Evolutionary conservation across 2,329 filamentous ascomycete genomes (phyloP).

Genomic region (Phialophora chinensis): DNA sequence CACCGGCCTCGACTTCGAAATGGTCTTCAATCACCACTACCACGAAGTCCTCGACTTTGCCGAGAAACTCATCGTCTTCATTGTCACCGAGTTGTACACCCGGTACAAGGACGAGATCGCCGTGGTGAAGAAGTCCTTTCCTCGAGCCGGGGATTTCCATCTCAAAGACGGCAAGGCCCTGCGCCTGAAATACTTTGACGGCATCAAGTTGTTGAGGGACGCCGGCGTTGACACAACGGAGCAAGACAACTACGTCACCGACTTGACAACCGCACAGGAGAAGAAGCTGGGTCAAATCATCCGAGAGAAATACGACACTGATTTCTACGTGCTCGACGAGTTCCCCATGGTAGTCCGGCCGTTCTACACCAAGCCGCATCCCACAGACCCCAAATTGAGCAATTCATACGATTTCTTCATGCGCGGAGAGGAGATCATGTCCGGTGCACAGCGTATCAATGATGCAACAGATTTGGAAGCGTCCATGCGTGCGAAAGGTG

Average conservation of each 20-base stretch:
- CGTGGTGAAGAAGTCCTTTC: slow-evolving; percentile 56
- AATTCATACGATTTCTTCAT: slow-evolving; percentile 75
- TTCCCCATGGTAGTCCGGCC: slow-evolving; percentile 88
- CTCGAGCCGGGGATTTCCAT: slow-evolving; percentile 58
- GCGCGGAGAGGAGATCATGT: slow-evolving; percentile 72
- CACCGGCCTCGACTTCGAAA: slow-evolving; percentile 59
- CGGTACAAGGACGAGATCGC: slow-evolving; percentile 54
- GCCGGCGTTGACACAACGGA: slow-evolving; percentile 58
- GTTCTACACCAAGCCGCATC: slow-evolving; percentile 88
- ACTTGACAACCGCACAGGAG: slow-evolving; percentile 57
- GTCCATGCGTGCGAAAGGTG: slow-evolving; percentile 64
- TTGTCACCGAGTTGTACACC: slow-evolving; percentile 53
- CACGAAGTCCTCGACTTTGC: slow-evolving; percentile 58
- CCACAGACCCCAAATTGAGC: slow-evolving; percentile 67
- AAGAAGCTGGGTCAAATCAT: slow-evolving; percentile 83
- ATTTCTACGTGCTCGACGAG: slow-evolving; percentile 97
- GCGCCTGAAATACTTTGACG: slow-evolving; percentile 58
- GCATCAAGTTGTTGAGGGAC: slow-evolving; percentile 55
- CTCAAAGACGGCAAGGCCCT: slow-evolving; percentile 57
- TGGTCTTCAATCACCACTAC: slow-evolving; percentile 57
- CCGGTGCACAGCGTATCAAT: slow-evolving; percentile 70
- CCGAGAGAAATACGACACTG: slow-evolving; percentile 85
- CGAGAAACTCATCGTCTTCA: slow-evolving; percentile 57
- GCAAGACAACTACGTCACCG: slow-evolving; percentile 56
- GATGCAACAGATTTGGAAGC: slow-evolving; percentile 63